Percentiles rank a stretch among this genome's conserved stretches.
phyloP scores from a whole-genome alignment of 1,139 yeast genomes.

The Blastobotrys buckinghamii region DNA sequence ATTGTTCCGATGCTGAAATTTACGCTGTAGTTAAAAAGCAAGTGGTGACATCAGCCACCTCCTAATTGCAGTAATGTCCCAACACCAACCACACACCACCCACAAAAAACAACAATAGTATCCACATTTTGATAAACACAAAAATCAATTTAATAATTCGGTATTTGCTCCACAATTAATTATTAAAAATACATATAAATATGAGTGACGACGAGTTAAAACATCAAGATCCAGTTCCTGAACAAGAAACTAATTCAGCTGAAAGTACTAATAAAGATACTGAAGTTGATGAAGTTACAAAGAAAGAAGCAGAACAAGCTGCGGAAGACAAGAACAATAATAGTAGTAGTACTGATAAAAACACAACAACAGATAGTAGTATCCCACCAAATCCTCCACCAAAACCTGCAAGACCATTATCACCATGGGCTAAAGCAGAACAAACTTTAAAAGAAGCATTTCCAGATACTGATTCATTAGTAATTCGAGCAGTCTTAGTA shows the following conservation, averaged over 20 bases:
- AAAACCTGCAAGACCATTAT: conserved; percentile 64
- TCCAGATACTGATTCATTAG: conserved; percentile 65
- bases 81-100: no score
- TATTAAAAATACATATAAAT: neutral
- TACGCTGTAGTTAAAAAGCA: no score
- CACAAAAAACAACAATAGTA: no score
- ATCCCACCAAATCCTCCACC: conserved; percentile 46
- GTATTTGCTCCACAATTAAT: no score
- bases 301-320: conserved; percentile 13
- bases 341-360: no score
- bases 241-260: conserved; percentile 8
- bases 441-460: conserved; percentile 68
- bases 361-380: neutral
- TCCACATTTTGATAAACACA: no score
- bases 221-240: conserved; percentile 9
- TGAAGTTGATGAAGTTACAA: conserved; percentile 7
- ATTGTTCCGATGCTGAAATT: neutral
- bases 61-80: no score
- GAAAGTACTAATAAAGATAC: conserved; percentile 8
- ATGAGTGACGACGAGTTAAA: conserved; percentile 6
- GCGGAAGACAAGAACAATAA: conserved; percentile 11
- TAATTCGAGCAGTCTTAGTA: conserved; percentile 71
- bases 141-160: no score
- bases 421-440: conserved; percentile 50
- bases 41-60: no score